Base-by-base conservation (phyloP, 169 alveolate species). In the Eimeria acervulina region DNA sequence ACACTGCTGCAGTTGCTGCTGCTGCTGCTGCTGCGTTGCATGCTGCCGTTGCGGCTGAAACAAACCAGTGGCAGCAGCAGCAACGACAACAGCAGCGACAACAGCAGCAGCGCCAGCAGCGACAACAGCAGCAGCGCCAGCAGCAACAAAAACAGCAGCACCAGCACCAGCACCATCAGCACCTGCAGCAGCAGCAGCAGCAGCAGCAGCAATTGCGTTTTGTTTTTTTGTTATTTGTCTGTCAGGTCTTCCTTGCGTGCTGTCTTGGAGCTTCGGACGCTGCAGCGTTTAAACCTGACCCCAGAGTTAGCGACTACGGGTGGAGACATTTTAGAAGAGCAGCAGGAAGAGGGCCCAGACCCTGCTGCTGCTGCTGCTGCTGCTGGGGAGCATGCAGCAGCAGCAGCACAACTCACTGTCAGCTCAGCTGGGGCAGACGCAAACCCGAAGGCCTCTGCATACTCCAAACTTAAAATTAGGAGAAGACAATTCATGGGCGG, bases 401-500 rank as follows among this genome's bases (percentile, higher is more conserved):
- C 55, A 13, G 81, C 93, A 38, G n/a, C n/a, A n/a, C n/a, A n/a
- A n/a, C n/a, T n/a, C n/a, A n/a, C n/a, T n/a, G n/a, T n/a, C n/a
- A n/a, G n/a, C n/a, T n/a, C n/a, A n/a, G n/a, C n/a, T n/a, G n/a
- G n/a, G n/a, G 59, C 38, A 15, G 93, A 28, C 78, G 59, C 4
- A 8, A 78, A 85, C 52, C 40, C 26, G 42, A 44, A n/a, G 0
- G 84, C 26, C 38, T 15, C 40, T 40, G 94, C 94, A 17, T 72
- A 61, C 68, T 81, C 81, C 13, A 61, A 40, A 23, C 55, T 88
- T 15, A 72, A 68, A 13, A 72, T 88, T 28, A 51, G 94, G 10
- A 23, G 55, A 21, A 52, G 94, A 55, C 94, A 88, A 61, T 88
- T 88, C 66, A 59, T 88, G 85, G 94, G 85, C 7, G 94, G 94